These are phyloP conservation scores for Echinochloa phyllopogon DNA, from an alignment of 176 grass and related monocot genomes.

Conservation along the genomic window DNA sequence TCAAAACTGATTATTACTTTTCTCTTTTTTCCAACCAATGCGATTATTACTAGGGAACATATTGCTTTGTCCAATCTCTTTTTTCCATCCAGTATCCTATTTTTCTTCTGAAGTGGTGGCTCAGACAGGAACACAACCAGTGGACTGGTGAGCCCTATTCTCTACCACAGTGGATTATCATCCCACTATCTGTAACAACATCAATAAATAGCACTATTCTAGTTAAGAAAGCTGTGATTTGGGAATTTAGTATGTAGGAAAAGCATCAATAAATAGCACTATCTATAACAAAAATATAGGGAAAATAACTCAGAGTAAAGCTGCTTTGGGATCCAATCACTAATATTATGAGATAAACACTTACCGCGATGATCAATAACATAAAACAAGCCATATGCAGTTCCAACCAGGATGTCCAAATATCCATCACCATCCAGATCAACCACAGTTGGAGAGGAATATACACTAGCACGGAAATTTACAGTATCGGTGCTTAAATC, in stretches of 20 bases:
- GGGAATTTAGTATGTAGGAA: conserved; percentile 1
- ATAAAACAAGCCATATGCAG: conserved; percentile 94
- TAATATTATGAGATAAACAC: conserved; percentile 29
- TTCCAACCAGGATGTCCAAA: conserved; percentile 96
- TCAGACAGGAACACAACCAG: not conserved
- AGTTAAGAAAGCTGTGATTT: conserved; percentile 20
- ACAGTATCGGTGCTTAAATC: conserved; percentile 78
- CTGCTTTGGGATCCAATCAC: conserved; percentile 20
- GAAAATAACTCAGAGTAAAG: conserved; percentile 18
- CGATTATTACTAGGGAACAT: not conserved
- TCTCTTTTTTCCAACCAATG: not conserved
- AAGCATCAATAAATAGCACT: no score
- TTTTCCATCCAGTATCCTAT: not conserved
- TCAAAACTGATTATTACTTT: conserved; percentile 25
- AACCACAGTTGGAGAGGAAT: conserved; percentile 90
- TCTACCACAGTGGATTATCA: not conserved
- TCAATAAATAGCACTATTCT: conserved; percentile 21
- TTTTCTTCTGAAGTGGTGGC: not conserved
- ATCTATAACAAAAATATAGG: not conserved
- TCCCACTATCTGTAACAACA: conserved; percentile 20
- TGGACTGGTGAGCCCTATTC: not conserved
- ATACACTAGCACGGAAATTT: conserved; percentile 75
- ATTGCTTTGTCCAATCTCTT: not conserved
- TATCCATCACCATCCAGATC: conserved; percentile 98
- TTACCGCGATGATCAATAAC: conserved; percentile 84